Base-by-base conservation (phyloP, 2,329 filamentous ascomycete genomes). In the Talaromyces pinophilus region DNA sequence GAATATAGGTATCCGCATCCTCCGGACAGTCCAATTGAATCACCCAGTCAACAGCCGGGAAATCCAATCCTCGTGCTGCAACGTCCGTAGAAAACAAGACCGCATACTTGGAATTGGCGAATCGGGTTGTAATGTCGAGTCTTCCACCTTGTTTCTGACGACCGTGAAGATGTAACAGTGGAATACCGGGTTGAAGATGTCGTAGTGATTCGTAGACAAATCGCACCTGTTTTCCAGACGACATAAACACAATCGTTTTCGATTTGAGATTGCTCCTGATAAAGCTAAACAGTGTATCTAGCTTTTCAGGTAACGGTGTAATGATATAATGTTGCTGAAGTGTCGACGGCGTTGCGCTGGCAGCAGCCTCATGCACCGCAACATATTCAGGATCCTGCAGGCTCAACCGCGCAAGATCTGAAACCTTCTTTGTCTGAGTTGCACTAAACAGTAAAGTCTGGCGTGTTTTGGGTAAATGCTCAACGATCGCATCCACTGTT, bases 21-120 rank as follows among this genome's bases (percentile, higher is more conserved):
- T 99, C 95, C 0, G 95, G 95, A 71, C 92, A 96, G 77, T 99
- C 95, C n/a, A 92, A 86, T 76, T 99, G 95, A n/a, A 99, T 92
- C 5, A 99, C 95, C 91, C 95, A 99, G 77, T 99, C 95, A 0
- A 99, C 95, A 2, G 93, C 90, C 0, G 95, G 95, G 75, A 99
- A 98, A 77, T 99, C 95, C 13, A 99, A 86, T 69, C 95, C 95
- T 77, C 95, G 87, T 0, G 95, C 95, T 3, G 96, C 93, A 5
- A 99, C 92, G 75, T 99, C 95, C 0, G 95, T 99, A 1, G 95
- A 92, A 76, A 99, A 97, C 0, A 99, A 84, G 75, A 95, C 97
- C 0, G 92, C 90, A 65, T 92, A 85, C 74, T 95, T 92, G 1
- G 93, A 87, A 0, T 88, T 84, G 0, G 91, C 89, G 77, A 97